Evolutionary conservation across 1,139 yeast genomes (phyloP), one percentile per base, ranked within the genome.

Genomic region (Kodamaea arcana): DNA sequence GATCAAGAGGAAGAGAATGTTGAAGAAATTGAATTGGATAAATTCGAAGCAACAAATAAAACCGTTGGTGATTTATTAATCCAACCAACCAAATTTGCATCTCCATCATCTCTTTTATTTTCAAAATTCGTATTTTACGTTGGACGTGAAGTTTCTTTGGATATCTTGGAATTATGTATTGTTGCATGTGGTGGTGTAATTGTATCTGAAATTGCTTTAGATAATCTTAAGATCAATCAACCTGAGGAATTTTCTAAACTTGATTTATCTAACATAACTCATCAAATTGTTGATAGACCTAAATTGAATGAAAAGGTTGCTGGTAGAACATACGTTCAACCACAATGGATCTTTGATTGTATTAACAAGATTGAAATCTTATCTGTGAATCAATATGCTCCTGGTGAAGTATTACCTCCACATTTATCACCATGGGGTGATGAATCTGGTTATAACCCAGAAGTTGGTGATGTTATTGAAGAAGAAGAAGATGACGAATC

Each of bases 351-450:
- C 32, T 90, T 92, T 60, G 99, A 92, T 58, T 81, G 86, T 53
- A 70, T 94, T 47, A 92, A 92, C 66, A 83, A 83, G 63, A 76
- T 79, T 34, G 72, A 75, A 43, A 71, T 92, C 44, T 70, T 84
- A 38, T 76, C 92, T 25, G 96, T 85, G 17, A 80, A 82, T 38
- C 73, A 71, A 39, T 92, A 92, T 56, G 84, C 94, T 29, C 95
- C 96, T 3, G 98, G 99, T 38, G 97, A 92, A 63, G 69, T 88
- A 8, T 72, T 94, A 44, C 97, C 97, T 31, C 97, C 98, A 28
- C 98, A 92, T 62, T 73, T 94, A 55, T 84, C 95, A 37, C 99
- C 99, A 68, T 92, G 98, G 97, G 97, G 97, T 48, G 97, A 92
- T 65, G 78, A 90, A 37, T 87, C 84, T 50, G 84, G 82, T 35